These are phyloP conservation scores for Limtongia smithiae DNA, from an alignment of 805 yeast species.

Conservation along the genomic window DNA sequence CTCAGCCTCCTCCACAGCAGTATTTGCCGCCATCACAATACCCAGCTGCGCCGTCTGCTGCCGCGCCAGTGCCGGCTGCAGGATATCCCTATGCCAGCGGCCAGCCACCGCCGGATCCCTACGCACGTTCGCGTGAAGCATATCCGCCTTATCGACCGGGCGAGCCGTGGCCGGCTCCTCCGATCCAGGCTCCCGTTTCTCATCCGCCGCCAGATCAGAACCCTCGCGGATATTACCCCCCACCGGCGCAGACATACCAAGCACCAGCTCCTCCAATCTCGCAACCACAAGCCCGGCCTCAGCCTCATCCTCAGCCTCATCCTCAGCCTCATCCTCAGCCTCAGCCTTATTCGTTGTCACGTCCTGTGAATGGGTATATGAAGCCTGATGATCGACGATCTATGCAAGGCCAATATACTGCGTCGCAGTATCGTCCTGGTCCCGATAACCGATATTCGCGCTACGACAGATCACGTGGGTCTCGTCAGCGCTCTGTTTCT, in stretches of 20 bases:
- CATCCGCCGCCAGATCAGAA: not conserved
- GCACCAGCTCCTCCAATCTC: too few relatives aligned
- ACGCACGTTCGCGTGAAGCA: constrained; percentile 16
- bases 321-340: too few relatives aligned
- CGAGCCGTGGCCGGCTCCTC: not conserved
- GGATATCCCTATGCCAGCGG: constrained; percentile 8
- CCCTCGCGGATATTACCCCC: not conserved
- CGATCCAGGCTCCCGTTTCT: not conserved
- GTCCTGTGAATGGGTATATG: too few relatives aligned
- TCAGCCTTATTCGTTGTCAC: too few relatives aligned
- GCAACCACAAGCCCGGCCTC: not conserved
- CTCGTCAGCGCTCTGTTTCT: constrained; percentile 22
- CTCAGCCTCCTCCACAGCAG: not conserved
- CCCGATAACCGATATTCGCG: not conserved
- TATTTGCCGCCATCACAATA: constrained; percentile 1
- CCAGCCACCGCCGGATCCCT: constrained; percentile 19
- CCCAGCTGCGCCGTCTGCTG: constrained; percentile 4
- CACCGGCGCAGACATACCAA: constrained; percentile 5
- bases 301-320: not conserved
- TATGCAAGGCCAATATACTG: too few relatives aligned
- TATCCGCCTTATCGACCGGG: not conserved
- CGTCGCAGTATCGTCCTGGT: not conserved
- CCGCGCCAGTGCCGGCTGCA: constrained; percentile 8
- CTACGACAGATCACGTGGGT: not conserved
- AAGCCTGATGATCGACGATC: too few relatives aligned